These are phyloP conservation scores for Podospora anserina DNA, from an alignment of 495 filamentous ascomycete genomes.

Conservation along the genomic window DNA sequence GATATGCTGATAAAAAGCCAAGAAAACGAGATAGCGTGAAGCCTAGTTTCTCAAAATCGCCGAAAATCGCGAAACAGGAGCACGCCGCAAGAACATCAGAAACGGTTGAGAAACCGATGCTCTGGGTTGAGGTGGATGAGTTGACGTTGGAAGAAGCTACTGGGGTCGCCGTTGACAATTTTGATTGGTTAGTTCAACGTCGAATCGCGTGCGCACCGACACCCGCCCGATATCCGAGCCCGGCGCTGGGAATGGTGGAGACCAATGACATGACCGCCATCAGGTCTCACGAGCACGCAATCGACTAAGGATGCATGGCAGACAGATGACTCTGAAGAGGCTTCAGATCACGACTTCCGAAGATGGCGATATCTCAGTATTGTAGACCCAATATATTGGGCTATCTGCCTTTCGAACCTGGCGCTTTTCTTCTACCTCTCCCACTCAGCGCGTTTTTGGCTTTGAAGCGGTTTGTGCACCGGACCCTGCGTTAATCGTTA, in stretches of 20 bases:
- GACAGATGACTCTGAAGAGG: neutral
- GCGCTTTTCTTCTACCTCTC: neutral
- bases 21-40: too few species aligned
- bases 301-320: neutral
- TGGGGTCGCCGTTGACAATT: neutral
- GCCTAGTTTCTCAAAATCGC: too few species aligned
- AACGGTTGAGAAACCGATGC: too few species aligned
- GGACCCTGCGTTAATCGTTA: neutral
- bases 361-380: neutral
- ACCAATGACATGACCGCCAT: conserved; percentile 5
- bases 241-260: conserved; percentile 1
- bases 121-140: neutral
- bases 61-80: too few species aligned
- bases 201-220: neutral
- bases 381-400: neutral
- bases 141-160: conserved; percentile 1
- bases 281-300: conserved; percentile 10
- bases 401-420: neutral
- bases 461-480: neutral
- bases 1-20: too few species aligned
- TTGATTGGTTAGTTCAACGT: neutral
- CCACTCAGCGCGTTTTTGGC: neutral
- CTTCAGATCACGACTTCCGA: neutral
- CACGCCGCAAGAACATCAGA: too few species aligned
- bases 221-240: neutral